A percentile compares a stretch with the other conserved stretches of the same genome.
Conservation (phyloP, 2,329 filamentous ascomycete species). For the Penicillium vulpinum region DNA sequence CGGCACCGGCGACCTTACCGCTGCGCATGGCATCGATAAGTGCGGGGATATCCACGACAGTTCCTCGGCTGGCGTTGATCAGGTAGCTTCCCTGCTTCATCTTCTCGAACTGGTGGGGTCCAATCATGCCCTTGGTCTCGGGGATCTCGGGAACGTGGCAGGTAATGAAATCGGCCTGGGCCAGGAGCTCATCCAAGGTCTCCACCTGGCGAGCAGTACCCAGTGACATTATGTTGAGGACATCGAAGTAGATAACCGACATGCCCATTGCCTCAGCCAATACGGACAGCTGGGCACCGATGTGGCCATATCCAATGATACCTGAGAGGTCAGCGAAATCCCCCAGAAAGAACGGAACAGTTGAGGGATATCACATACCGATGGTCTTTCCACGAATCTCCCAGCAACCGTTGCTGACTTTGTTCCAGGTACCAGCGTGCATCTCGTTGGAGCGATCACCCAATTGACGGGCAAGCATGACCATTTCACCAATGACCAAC, state of each 20-base stretch:
- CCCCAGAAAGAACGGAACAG: not conserved
- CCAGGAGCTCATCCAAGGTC: constrained; percentile 72
- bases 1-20: constrained; percentile 87
- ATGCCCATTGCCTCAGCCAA: constrained; percentile 97
- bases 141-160: constrained; percentile 91
- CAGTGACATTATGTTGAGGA: constrained; percentile 89
- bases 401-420: constrained; percentile 96
- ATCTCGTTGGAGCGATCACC: constrained; percentile 91
- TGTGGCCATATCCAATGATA: constrained; percentile 96
- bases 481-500: constrained; percentile 92
- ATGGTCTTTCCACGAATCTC: constrained; percentile 97
- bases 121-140: constrained; percentile 92
- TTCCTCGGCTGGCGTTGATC: constrained; percentile 93
- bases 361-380: constrained; percentile 51
- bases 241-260: constrained; percentile 96
- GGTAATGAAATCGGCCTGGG: constrained; percentile 84
- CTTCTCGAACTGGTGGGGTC: constrained; percentile 71
- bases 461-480: constrained; percentile 84
- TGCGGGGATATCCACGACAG: constrained; percentile 89
- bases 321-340: constrained; percentile 46
- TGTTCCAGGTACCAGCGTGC: constrained; percentile 95
- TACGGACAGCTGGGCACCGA: constrained; percentile 92
- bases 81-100: constrained; percentile 95
- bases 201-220: constrained; percentile 83
- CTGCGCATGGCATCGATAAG: constrained; percentile 82